These are phyloP conservation scores for Porodaedalea pini DNA, from an alignment of 1,284 basidiomycete genomes.

Conservation along the genomic window DNA sequence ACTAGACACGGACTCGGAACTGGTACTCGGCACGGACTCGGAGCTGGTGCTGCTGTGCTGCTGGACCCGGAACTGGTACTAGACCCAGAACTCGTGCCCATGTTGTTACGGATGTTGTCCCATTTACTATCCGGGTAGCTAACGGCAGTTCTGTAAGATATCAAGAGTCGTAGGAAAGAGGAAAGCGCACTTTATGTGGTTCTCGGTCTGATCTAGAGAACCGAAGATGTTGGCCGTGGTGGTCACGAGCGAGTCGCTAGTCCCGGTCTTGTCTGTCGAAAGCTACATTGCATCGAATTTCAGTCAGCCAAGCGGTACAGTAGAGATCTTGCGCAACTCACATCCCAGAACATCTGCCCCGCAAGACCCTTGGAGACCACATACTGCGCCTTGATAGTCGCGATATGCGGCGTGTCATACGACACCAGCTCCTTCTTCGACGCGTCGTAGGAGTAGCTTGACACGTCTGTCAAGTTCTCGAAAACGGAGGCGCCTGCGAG, in stretches of 20 bases:
- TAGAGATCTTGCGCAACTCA: conserved; percentile 30
- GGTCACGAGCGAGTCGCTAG: conserved; percentile 49
- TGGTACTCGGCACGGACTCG: conserved; percentile 28
- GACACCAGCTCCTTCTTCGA: conserved; percentile 62
- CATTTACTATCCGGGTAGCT: conserved; percentile 66
- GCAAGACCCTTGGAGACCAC: conserved; percentile 61
- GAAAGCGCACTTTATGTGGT: conserved; percentile 59
- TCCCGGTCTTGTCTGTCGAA: conserved; percentile 59
- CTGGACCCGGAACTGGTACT: conserved; percentile 27
- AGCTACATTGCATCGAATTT: conserved; percentile 44
- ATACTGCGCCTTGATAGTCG: conserved; percentile 73
- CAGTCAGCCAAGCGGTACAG: neutral
- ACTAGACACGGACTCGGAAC: neutral
- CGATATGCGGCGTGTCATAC: conserved; percentile 80
- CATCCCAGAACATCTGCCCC: conserved; percentile 83
- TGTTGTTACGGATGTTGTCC: conserved; percentile 65
- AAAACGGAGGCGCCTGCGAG: conserved; percentile 59
- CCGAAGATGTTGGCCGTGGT: conserved; percentile 47
- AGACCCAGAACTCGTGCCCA: conserved; percentile 36
- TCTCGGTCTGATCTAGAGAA: conserved; percentile 57
- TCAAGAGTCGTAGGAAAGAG: neutral
- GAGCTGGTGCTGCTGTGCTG: conserved; percentile 24
- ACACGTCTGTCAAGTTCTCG: conserved; percentile 72
- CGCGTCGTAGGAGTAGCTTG: conserved; percentile 76
- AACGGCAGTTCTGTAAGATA: neutral